Percentiles rank a stretch among this genome's conserved stretches.
Evolutionary conservation across 805 yeast genomes (phyloP).

Genomic region (Ogataea dorogensis): DNA sequence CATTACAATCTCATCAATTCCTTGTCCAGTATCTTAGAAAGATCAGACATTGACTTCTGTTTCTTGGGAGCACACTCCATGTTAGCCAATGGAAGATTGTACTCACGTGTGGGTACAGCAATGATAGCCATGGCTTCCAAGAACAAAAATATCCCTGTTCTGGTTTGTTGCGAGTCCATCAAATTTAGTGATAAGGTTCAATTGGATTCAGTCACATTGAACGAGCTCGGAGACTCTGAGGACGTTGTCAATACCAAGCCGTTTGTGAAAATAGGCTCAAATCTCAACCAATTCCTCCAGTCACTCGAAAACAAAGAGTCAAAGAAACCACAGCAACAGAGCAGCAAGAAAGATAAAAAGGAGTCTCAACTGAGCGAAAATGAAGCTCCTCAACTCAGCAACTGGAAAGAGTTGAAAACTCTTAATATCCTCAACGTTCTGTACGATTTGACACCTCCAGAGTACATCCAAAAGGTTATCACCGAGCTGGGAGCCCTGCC

Average conservation of each 20-base stretch:
- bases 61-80: slow-evolving; percentile 96
- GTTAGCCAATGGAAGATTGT: slow-evolving; percentile 90
- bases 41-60: slow-evolving; percentile 76
- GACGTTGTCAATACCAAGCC: slow-evolving; percentile 60
- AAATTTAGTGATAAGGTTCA: slow-evolving; percentile 95
- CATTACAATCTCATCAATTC: slow-evolving; percentile 81
- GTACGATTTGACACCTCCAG: slow-evolving; percentile 94
- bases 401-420: slow-evolving; percentile 63
- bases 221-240: slow-evolving; percentile 82
- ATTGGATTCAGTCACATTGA: slow-evolving; percentile 90
- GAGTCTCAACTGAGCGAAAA: slow-evolving; percentile 21
- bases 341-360: slow-evolving; percentile 7
- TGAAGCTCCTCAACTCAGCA: slow-evolving; percentile 44
- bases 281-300: slow-evolving; percentile 60
- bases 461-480: slow-evolving; percentile 87
- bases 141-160: slow-evolving; percentile 85
- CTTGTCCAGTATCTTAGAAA: slow-evolving; percentile 70
- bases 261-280: slow-evolving; percentile 58
- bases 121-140: slow-evolving; percentile 89
- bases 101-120: slow-evolving; percentile 94
- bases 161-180: slow-evolving; percentile 92
- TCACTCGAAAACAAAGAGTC: slow-evolving; percentile 37
- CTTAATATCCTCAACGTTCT: slow-evolving; percentile 78
- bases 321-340: slow-evolving; percentile 9
- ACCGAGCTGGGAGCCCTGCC: slow-evolving; percentile 97